Base-by-base conservation (phyloP, 768 basidiomycete genomes). In the Pleurotus ostreatus region DNA sequence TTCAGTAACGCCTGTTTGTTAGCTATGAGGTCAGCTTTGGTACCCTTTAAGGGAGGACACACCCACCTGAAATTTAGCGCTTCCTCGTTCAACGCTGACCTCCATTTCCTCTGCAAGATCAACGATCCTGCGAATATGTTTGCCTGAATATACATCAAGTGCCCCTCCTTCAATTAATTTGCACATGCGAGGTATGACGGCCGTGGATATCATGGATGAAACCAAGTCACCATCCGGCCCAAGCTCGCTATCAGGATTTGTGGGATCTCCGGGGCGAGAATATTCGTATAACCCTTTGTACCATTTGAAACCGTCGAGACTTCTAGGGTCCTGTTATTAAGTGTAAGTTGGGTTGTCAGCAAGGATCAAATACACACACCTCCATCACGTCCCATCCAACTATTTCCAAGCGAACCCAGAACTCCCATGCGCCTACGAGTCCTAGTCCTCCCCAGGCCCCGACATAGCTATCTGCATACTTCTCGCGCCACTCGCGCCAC, bases 391-490 rank as follows among this genome's bases (percentile, higher is more conserved):
- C 84, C 95, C 95, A 97, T 3, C 87, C 89, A 9, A 92, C 71
- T 60, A 86, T 78, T 71, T 98, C 94, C 56, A 93, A 73, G 55
- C 93, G 77, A n/a, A 84, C 84, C 92, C 92, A 95, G 68, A 94
- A 96, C 69, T 94, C 94, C 93, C 94, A 96, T 47, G 91, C 90
- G 49, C 86, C 86, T 1, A 95, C 85, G 43, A 94, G 78, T 0
- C 88, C 92, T 54, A 95, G 74, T 3, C 94, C 91, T 46, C 94
- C 94, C 93, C 91, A 98, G 3, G 95, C 95, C 39, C 89, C 86
- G 2, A 79, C 73, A 71, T 96, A 98, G 57, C 81, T 92, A 59
- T 98, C 94, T 4, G 75, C 76, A 61, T 88, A 93, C 59, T 76
- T 78, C 58, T 81, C 76, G 53, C 93, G 76, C 95, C 95, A 98